Base-by-base conservation (phyloP, 768 basidiomycete species). In the Podaxis pistillaris region DNA sequence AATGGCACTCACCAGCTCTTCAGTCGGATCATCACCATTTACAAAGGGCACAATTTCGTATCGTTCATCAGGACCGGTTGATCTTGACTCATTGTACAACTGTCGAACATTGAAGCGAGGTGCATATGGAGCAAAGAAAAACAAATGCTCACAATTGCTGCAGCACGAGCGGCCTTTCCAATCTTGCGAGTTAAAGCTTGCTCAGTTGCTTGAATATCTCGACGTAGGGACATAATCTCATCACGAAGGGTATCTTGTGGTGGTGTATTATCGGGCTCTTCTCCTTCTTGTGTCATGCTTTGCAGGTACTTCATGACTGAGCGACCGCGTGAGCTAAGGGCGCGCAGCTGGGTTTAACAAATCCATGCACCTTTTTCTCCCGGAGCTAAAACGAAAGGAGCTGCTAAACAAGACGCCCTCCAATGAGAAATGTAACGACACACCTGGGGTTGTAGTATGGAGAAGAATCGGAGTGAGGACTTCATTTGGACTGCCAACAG, bases 401-500 rank as follows among this genome's bases (percentile, higher is more conserved):
- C 37, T 4, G 40, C 33, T 50, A 19, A 56, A 50, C 28, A 8
- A 37, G 41, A 53, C 9, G 17, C 28, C n/a, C 24, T 8, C 13
- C 15, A 28, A n/a, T 17, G 12, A n/a, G 30, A 30, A 50, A 22
- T n/a, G 47, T 22, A 37, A 11, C 5, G 52, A 67, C 79, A 19
- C 67, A 89, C 89, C 86, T 70, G 90, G 90, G 4, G 90, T 91
- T 50, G 81, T 82, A 12, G 90, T 90, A 65, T 88, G 83, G 60
- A 90, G 78, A 47, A 88, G 78, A 56, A 87, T 82, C 40, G 83
- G 84, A 63, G 76, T 82, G 63, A 91, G 79, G 15, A 81, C 81
- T 22, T 82, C 78, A 40, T 66, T 71, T 26, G 73, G 69, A 46
- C 70, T 56, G 55, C 46, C 74, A 51, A 69, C 47, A 62, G 74